phyloP scores from a whole-genome alignment of 208 protist genomes.

The Giardia muris region DNA sequence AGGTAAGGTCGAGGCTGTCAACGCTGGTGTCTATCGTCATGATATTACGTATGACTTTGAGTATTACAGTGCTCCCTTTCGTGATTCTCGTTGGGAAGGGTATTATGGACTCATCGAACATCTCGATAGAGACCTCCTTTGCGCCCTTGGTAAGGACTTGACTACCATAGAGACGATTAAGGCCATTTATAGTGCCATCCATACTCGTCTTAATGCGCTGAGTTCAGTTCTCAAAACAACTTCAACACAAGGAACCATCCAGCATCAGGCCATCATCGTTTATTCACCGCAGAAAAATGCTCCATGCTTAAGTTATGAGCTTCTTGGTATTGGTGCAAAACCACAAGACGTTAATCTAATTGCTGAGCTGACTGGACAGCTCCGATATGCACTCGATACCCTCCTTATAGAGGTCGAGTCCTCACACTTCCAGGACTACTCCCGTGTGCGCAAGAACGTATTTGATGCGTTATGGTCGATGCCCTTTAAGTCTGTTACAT shows the following conservation, averaged over 20 bases:
- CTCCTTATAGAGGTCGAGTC: background rate
- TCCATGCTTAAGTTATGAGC: slow-evolving; percentile 45
- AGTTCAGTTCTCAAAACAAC: background rate
- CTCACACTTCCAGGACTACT: background rate
- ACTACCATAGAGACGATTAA: background rate
- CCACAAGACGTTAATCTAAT: background rate
- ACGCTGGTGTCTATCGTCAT: slow-evolving; percentile 74
- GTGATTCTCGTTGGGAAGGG: slow-evolving; percentile 42
- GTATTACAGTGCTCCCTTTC: background rate
- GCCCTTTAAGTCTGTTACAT: background rate
- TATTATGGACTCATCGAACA: slow-evolving; percentile 62
- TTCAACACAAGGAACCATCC: background rate
- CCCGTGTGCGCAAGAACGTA: background rate
- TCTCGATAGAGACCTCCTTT: slow-evolving; percentile 62
- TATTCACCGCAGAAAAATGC: slow-evolving; percentile 53
- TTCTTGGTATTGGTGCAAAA: slow-evolving; percentile 34
- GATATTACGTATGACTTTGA: slow-evolving; percentile 79
- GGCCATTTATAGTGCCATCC: background rate
- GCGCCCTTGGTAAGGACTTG: background rate
- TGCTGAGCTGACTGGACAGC: too few relatives aligned
- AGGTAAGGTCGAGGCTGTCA: slow-evolving; percentile 63
- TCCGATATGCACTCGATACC: background rate
- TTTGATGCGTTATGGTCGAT: background rate
- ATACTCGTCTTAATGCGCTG: background rate
- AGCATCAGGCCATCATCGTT: slow-evolving; percentile 41